A percentile compares a stretch with the other conserved stretches of the same genome.
phyloP scores from a whole-genome alignment of 2,329 filamentous ascomycete genomes.

The Aspergillus texensis region DNA sequence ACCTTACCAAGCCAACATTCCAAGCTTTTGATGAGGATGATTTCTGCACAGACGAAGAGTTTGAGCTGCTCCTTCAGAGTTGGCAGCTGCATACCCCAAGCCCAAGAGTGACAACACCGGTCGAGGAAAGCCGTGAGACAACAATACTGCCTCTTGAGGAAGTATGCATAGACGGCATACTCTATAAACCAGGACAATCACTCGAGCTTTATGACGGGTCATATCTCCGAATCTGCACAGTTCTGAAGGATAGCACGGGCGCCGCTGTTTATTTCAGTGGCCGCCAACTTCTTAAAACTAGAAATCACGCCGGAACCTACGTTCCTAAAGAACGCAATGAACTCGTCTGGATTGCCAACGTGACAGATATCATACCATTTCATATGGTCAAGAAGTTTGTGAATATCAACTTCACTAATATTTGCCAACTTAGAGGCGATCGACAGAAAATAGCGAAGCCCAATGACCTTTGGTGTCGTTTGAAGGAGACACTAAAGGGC shows the following conservation, averaged over 20 bases:
- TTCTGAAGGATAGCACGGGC: constrained; percentile 31
- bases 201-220: constrained; percentile 42
- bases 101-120: neutral
- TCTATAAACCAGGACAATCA: constrained; percentile 32
- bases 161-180: constrained; percentile 21
- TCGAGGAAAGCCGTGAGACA: neutral
- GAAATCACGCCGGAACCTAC: constrained; percentile 31
- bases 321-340: constrained; percentile 48
- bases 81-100: constrained; percentile 7
- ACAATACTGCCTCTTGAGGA: constrained; percentile 18
- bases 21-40: constrained; percentile 23
- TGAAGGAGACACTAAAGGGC: constrained; percentile 30
- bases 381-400: constrained; percentile 45
- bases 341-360: constrained; percentile 46
- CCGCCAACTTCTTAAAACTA: constrained; percentile 36
- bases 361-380: constrained; percentile 47
- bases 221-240: constrained; percentile 45
- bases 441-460: constrained; percentile 29
- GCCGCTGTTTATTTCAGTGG: constrained; percentile 41
- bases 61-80: constrained; percentile 18
- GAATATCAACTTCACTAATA: constrained; percentile 59
- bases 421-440: constrained; percentile 29
- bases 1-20: neutral
- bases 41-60: constrained; percentile 30
- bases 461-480: constrained; percentile 35